Base-by-base conservation (phyloP, 2,329 filamentous ascomycete genomes). In the Allantophomopsis lycopodina region DNA sequence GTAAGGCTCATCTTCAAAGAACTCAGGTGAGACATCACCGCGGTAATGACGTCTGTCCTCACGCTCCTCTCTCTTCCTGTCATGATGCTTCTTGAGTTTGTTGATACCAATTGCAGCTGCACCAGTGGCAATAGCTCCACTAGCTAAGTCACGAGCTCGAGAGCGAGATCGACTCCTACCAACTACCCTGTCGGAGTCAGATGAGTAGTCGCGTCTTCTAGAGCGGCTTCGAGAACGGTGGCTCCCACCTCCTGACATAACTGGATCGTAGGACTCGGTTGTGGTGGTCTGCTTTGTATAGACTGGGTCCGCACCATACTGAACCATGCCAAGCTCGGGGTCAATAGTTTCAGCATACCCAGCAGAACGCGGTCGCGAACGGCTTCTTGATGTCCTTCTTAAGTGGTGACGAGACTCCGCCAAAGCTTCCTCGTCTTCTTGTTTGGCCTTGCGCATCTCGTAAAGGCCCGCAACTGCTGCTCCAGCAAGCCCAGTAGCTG, bases 291-390 rank as follows among this genome's bases (percentile, higher is more conserved):
- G 40, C 37, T 49, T 57, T 47, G 63, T 63, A 48, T 60, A 59
- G 47, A 79, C 64, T 50, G 74, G 73, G 48, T 69, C 65, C 54
- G 62, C 65, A 49, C 75, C 75, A 64, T 79, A 79, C 58, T 79
- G 71, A 68, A 79, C 72, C 66, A 78, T 66, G 62, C 73, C 75
- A 75, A 78, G 63, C 62, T 76, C 72, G 64, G 66, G 68, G 72
- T 78, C 73, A 77, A 52, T 46, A 47, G 59, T 60, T 54, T 61
- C 60, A 57, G 68, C 65, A 50, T 65, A 65, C 60, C 65, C 60
- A 51, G 54, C 56, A 46, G 50, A 52, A 44, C 14, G 14, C 11
- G 55, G 55, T 44, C 50, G 48, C 40, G 53, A 54, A 43, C 51
- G 51, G 62, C 65, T 69, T 56, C 67, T 63, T 39, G 59, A 61